These are phyloP conservation scores for Nicotiana otophora DNA, from an alignment of 257 asterid species.

Conservation along the genomic window DNA sequence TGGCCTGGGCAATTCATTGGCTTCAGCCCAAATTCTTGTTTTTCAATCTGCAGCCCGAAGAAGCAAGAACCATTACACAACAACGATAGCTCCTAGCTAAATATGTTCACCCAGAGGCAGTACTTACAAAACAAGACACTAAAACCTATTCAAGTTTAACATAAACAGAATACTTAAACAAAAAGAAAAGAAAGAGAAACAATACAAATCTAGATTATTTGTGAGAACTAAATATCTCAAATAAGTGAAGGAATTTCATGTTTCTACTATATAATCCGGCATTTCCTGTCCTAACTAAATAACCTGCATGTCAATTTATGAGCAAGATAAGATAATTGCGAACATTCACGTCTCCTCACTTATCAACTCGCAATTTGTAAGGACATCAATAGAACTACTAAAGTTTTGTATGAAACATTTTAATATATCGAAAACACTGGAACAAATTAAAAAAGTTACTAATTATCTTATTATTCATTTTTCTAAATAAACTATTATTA, in stretches of 20 bases:
- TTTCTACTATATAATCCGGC: not conserved
- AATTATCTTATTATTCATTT: not conserved
- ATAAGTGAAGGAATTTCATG: not conserved
- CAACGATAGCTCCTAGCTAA: not conserved
- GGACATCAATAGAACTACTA: not conserved
- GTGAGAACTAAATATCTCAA: not conserved
- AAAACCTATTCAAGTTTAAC: not conserved
- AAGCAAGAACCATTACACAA: not conserved
- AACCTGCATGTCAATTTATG: not conserved
- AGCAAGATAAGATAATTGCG: not conserved
- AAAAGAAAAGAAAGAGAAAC: not conserved
- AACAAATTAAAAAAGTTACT: not conserved
- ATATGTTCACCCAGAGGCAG: not conserved
- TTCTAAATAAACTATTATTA: not conserved
- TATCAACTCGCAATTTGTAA: not conserved
- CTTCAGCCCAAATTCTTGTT: slow-evolving; percentile 95
- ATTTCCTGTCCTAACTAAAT: not conserved
- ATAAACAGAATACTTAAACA: not conserved
- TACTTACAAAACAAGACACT: not conserved
- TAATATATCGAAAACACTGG: not conserved
- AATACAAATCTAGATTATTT: not conserved
- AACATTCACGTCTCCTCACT: not conserved
- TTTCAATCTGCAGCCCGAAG: slow-evolving; percentile 61
- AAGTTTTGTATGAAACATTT: not conserved
- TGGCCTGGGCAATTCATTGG: slow-evolving; percentile 99